phyloP scores from a whole-genome alignment of 805 yeast genomes.

The Metschnikowia baotianmanensis region DNA sequence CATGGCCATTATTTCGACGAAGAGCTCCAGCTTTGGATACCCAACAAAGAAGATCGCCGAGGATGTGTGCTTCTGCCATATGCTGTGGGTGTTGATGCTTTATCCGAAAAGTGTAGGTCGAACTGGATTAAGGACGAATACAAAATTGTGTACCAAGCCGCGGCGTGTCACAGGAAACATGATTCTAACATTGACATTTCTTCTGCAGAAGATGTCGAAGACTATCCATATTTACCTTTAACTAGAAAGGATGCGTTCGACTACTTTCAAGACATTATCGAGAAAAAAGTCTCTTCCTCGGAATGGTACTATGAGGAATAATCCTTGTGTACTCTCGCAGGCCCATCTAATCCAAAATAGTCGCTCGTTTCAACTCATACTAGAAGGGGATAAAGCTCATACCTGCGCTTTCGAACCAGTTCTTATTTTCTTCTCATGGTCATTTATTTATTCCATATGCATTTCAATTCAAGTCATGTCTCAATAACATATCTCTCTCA shows the following conservation, averaged over 20 bases:
- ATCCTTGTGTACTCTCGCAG: too few relatives aligned
- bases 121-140: conserved; percentile 34
- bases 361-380: too few relatives aligned
- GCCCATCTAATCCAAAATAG: too few relatives aligned
- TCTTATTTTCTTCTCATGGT: too few relatives aligned
- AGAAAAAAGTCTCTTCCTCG: conserved; percentile 4
- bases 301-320: conserved; percentile 12
- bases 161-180: conserved; percentile 24
- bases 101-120: conserved; percentile 19
- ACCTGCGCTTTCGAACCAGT: too few relatives aligned
- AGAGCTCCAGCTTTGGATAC: conserved; percentile 48
- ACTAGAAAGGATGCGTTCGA: conserved; percentile 34
- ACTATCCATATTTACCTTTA: conserved; percentile 35
- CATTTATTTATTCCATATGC: too few relatives aligned
- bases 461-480: too few relatives aligned
- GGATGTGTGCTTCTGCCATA: conserved; percentile 29
- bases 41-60: conserved; percentile 35
- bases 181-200: conserved; percentile 26
- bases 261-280: conserved; percentile 15
- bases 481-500: too few relatives aligned
- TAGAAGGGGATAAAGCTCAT: too few relatives aligned
- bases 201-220: conserved; percentile 23
- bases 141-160: conserved; percentile 25
- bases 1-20: conserved; percentile 36
- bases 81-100: conserved; percentile 34